These are phyloP conservation scores for Pulveroboletus sp. DNA, from an alignment of 768 basidiomycete genomes.

Conservation along the genomic window DNA sequence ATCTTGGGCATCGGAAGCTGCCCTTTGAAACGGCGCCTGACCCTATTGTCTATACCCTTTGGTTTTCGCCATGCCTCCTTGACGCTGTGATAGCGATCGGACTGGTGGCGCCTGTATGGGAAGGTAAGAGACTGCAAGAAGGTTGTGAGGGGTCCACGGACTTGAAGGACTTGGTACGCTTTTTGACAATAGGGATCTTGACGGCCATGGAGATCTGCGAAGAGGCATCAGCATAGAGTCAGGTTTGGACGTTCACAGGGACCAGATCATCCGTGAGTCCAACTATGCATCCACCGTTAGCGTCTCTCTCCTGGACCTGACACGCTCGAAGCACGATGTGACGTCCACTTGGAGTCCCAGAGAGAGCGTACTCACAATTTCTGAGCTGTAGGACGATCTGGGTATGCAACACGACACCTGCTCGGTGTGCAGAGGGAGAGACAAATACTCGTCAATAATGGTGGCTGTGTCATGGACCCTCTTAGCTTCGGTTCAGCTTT, in stretches of 20 bases:
- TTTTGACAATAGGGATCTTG: constrained; percentile 81
- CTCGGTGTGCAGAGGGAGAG: not conserved
- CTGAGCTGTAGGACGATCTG: constrained; percentile 43
- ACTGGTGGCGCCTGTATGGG: constrained; percentile 86
- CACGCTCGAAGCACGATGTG: not conserved
- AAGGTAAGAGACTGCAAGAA: constrained; percentile 11
- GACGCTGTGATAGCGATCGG: constrained; percentile 93
- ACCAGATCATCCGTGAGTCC: constrained; percentile 19
- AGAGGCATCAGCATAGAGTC: constrained; percentile 11
- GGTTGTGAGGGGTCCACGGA: constrained; percentile 36
- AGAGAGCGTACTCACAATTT: constrained; percentile 46
- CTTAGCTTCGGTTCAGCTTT: not conserved
- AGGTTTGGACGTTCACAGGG: not conserved
- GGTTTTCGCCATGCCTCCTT: constrained; percentile 99
- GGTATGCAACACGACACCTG: constrained; percentile 3
- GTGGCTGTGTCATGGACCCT: constrained; percentile 21
- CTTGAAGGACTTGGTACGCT: constrained; percentile 98
- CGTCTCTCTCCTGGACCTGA: not conserved
- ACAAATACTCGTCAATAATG: constrained; percentile 24
- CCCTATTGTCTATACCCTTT: constrained; percentile 99
- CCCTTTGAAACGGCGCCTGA: constrained; percentile 92
- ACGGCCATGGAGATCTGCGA: constrained; percentile 40
- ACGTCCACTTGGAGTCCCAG: not conserved
- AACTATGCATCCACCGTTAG: constrained; percentile 21
- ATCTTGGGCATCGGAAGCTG: constrained; percentile 94